Conservation (phyloP, 202 grass and related monocot genomes). For the Zizania palustris region DNA sequence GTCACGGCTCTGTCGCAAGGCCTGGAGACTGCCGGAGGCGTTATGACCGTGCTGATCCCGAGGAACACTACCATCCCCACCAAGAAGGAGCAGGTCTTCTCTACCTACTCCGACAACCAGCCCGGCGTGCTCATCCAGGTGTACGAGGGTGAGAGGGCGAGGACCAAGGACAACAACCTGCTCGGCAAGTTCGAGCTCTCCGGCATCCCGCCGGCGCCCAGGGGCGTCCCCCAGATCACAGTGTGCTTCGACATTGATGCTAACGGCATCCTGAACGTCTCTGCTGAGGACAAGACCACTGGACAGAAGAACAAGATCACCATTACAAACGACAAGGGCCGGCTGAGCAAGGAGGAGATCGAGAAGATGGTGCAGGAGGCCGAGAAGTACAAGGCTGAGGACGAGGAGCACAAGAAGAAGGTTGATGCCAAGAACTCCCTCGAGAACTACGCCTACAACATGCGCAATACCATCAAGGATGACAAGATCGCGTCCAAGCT, state of each 20-base stretch:
- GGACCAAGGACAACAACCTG: slow-evolving; percentile 84
- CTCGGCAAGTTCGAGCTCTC: slow-evolving; percentile 84
- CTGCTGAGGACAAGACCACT: slow-evolving; percentile 79
- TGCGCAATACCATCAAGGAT: slow-evolving; percentile 84
- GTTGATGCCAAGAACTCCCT: slow-evolving; percentile 79
- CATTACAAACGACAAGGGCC: slow-evolving; percentile 79
- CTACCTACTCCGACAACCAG: slow-evolving; percentile 85
- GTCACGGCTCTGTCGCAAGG: slow-evolving; percentile 83
- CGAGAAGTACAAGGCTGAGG: slow-evolving; percentile 80
- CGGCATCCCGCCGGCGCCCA: slow-evolving; percentile 74
- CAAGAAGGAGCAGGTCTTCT: slow-evolving; percentile 85
- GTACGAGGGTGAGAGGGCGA: slow-evolving; percentile 74
- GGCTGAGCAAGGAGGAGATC: slow-evolving; percentile 82
- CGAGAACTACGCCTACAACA: slow-evolving; percentile 91
- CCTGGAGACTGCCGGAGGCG: slow-evolving; percentile 74
- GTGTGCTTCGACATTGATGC: slow-evolving; percentile 87
- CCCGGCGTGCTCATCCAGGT: slow-evolving; percentile 70
- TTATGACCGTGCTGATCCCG: slow-evolving; percentile 82
- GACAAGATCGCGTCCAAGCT: slow-evolving; percentile 89
- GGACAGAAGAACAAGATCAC: slow-evolving; percentile 89
- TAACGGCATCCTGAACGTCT: slow-evolving; percentile 84
- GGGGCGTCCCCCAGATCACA: slow-evolving; percentile 75
- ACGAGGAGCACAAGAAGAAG: slow-evolving; percentile 91
- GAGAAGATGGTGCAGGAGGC: slow-evolving; percentile 91
- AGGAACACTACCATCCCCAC: slow-evolving; percentile 86